Evolutionary conservation across 345 rosid genomes (phyloP).

Genomic region (Microcos paniculata): DNA sequence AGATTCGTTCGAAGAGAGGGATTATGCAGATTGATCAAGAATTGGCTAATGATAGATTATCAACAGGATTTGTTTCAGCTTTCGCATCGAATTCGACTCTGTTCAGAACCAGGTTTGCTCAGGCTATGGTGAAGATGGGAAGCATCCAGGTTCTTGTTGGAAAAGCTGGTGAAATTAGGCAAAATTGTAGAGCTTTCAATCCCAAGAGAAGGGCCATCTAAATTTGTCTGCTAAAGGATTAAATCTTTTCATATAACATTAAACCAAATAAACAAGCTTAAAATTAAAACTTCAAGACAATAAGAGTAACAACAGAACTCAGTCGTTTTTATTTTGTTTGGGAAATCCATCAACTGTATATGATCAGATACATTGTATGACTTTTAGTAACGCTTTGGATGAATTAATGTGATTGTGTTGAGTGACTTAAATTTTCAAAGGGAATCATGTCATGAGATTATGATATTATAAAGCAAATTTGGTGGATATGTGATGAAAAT

Average conservation of each 20-base stretch:
- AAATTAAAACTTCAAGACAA: too few relatives aligned
- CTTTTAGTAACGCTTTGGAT: not conserved
- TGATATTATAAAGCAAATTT: too few relatives aligned
- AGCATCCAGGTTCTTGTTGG: constrained; percentile 51
- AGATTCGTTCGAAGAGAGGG: constrained; percentile 46
- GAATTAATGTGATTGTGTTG: not conserved
- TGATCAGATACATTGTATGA: not conserved
- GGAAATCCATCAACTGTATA: not conserved
- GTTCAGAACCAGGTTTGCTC: constrained; percentile 45
- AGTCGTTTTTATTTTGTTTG: not conserved
- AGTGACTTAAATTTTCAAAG: too few relatives aligned
- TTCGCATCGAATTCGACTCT: constrained; percentile 32
- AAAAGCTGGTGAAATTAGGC: constrained; percentile 55
- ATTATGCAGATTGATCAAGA: constrained; percentile 60
- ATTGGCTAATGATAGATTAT: constrained; percentile 46
- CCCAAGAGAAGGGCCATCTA: not conserved
- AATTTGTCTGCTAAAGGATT: not conserved
- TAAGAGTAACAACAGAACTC: not conserved
- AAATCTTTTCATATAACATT: not conserved
- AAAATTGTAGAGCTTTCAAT: constrained; percentile 57
- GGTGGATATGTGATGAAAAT: too few relatives aligned
- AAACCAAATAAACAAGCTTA: not conserved
- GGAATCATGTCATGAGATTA: too few relatives aligned
- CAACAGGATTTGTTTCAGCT: constrained; percentile 38
- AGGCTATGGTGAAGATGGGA: constrained; percentile 66